Evolutionary conservation across 352 stramenopile genomes (phyloP).

Genomic region (Pythium apleroticum): DNA sequence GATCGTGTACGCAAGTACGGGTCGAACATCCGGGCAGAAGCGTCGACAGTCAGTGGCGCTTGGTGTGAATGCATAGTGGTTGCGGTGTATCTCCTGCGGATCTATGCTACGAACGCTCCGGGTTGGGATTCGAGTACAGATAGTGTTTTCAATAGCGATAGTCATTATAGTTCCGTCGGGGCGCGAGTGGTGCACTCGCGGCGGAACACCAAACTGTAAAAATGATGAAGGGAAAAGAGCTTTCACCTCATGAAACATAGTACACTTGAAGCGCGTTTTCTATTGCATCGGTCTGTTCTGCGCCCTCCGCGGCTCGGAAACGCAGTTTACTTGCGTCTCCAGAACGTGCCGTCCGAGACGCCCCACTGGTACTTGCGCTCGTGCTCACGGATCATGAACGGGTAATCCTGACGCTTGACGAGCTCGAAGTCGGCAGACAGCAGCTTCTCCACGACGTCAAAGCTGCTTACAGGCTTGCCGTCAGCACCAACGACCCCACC

Average conservation of each 20-base stretch:
- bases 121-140: slow-evolving; percentile 18
- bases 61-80: slow-evolving; percentile 72
- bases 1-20: slow-evolving; percentile 52
- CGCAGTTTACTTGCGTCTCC: slow-evolving; percentile 59
- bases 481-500: slow-evolving; percentile 47
- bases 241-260: slow-evolving; percentile 11
- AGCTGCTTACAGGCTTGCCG: slow-evolving; percentile 60
- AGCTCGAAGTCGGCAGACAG: slow-evolving; percentile 75
- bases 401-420: slow-evolving; percentile 77
- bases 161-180: slow-evolving; percentile 17
- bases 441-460: slow-evolving; percentile 57
- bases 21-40: slow-evolving; percentile 71
- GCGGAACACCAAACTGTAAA: slow-evolving; percentile 27
- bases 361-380: slow-evolving; percentile 92
- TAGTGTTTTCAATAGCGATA: slow-evolving; percentile 38
- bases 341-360: slow-evolving; percentile 87
- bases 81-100: neutral
- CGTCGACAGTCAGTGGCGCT: slow-evolving; percentile 74
- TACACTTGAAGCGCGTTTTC: neutral
- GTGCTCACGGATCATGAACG: slow-evolving; percentile 93
- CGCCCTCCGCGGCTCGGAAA: neutral
- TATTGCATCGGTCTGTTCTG: neutral
- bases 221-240: slow-evolving; percentile 21
- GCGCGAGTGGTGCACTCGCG: neutral
- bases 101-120: neutral